Evolutionary conservation across 352 stramenopile species (phyloP), one percentile per base, ranked within the genome.

Genomic region (Pythium sukuiense): DNA sequence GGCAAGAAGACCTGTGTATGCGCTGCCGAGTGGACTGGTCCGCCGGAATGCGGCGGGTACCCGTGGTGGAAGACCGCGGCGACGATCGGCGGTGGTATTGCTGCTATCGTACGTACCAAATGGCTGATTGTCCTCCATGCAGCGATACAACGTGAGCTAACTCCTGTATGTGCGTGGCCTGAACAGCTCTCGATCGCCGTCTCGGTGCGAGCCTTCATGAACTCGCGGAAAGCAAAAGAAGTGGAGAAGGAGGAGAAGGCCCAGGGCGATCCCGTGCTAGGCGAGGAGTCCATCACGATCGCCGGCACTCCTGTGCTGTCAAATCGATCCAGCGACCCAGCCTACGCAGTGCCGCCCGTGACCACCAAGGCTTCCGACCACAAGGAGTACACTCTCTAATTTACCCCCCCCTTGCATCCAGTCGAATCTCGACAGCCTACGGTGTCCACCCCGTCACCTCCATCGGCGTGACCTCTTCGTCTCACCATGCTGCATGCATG

Each of bases 11-110:
- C 56, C 30, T 86, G 77, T 52, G 69, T 76, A 16, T 86, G 77
- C 33, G 73, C 73, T 3, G 68, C 73, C 2, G 77, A 86, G 48
- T 86, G 77, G 77, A 71, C 61, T 0, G 73, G 76, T 30, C 67
- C 77, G 2, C 77, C 77, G 16, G 69, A 73, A 2, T 86, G 77
- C 41, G 37, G 46, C 3, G 71, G 73, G 3, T 80, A 69, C 32
- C 75, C 77, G 13, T 76, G 75, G 66, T 86, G 77, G 77, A 86
- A 86, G 59, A 80, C 69, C 26, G 58, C 75, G 20, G 63, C 68
- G 6, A 83, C 77, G 3, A 63, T 81, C 43, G 75, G 69, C 20
- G 77, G 75, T 65, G 77, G 58, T 16, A 29, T 85, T 41, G 77
- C 77, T 6, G 77, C 77, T 26, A 5, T 70, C 60, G 73, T 80